Evolutionary conservation across 345 rosid genomes (phyloP).

Genomic region (Gossypium bickii): DNA sequence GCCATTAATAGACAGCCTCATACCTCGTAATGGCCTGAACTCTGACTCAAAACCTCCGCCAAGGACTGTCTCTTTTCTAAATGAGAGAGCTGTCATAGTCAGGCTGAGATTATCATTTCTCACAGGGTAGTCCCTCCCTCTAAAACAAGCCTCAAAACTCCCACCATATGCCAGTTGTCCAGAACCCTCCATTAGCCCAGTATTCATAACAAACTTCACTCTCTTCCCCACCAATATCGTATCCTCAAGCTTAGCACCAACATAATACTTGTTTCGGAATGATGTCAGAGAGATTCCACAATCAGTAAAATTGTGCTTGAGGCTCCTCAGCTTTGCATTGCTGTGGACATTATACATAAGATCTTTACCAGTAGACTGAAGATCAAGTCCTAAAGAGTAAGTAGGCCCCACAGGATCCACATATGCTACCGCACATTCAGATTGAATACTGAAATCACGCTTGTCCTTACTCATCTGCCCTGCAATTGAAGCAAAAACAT

Average conservation of each 20-base stretch:
- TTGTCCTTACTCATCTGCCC: slow-evolving; percentile 87
- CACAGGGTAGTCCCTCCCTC: slow-evolving; percentile 81
- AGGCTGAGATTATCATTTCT: slow-evolving; percentile 53
- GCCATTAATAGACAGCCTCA: slow-evolving; percentile 45
- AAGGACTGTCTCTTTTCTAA: slow-evolving; percentile 60
- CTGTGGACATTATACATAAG: slow-evolving; percentile 56
- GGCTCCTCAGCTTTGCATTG: slow-evolving; percentile 53
- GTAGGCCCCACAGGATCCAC: slow-evolving; percentile 44
- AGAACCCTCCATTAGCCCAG: slow-evolving; percentile 57
- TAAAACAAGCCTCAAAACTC: slow-evolving; percentile 58
- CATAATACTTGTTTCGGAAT: slow-evolving; percentile 53
- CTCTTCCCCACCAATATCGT: slow-evolving; percentile 62
- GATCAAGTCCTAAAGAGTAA: slow-evolving; percentile 60
- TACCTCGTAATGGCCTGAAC: slow-evolving; percentile 52
- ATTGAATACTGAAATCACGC: slow-evolving; percentile 60
- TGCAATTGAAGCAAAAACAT: slow-evolving; percentile 46
- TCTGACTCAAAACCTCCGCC: slow-evolving; percentile 69
- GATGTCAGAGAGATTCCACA: slow-evolving; percentile 64
- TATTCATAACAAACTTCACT: slow-evolving; percentile 60
- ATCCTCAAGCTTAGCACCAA: slow-evolving; percentile 78
- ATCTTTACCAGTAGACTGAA: slow-evolving; percentile 75
- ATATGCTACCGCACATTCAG: slow-evolving; percentile 66
- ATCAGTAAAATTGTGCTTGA: slow-evolving; percentile 54
- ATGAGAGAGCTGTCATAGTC: slow-evolving; percentile 60
- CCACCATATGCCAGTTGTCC: slow-evolving; percentile 72